These are phyloP conservation scores for Rhodotorula sp. DNA, from an alignment of 1,284 basidiomycete genomes.

Conservation along the genomic window DNA sequence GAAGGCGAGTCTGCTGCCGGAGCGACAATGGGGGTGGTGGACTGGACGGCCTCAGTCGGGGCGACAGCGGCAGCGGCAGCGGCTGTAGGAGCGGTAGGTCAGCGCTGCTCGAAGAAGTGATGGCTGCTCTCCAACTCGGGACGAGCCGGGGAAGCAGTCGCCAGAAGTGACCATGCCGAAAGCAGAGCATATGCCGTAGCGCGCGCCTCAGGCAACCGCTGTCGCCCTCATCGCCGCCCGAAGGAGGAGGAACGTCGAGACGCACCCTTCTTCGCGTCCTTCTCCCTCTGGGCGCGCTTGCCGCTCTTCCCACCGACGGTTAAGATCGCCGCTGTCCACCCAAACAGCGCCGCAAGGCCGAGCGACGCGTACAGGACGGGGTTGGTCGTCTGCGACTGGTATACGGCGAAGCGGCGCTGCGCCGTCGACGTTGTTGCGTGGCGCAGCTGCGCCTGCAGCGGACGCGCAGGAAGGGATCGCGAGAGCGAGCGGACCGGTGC, in stretches of 20 bases:
- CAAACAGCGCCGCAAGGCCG: constrained; percentile 29
- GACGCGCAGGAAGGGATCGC: background rate
- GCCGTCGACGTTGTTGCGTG: background rate
- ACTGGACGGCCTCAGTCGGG: too few relatives aligned
- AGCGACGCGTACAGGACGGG: constrained; percentile 26
- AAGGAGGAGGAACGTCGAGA: too few relatives aligned
- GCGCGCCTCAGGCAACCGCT: too few relatives aligned
- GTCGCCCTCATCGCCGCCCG: too few relatives aligned
- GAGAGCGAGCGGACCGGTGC: constrained; percentile 14
- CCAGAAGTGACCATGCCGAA: too few relatives aligned
- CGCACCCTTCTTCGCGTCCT: constrained; percentile 9
- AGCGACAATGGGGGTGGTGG: background rate
- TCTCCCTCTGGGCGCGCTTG: background rate
- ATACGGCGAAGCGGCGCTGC: constrained; percentile 22
- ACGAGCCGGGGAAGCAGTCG: too few relatives aligned
- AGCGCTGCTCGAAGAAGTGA: background rate
- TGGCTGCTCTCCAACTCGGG: too few relatives aligned
- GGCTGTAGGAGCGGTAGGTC: background rate
- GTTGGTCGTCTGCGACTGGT: constrained; percentile 27
- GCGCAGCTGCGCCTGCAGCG: background rate
- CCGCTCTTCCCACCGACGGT: constrained; percentile 17
- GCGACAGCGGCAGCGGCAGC: too few relatives aligned
- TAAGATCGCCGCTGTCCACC: constrained; percentile 31
- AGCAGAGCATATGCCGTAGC: too few relatives aligned
- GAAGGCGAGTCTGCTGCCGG: background rate